phyloP scores from a whole-genome alignment of 108 stramenopile species.

The Pseudonitzschia multiseries region DNA sequence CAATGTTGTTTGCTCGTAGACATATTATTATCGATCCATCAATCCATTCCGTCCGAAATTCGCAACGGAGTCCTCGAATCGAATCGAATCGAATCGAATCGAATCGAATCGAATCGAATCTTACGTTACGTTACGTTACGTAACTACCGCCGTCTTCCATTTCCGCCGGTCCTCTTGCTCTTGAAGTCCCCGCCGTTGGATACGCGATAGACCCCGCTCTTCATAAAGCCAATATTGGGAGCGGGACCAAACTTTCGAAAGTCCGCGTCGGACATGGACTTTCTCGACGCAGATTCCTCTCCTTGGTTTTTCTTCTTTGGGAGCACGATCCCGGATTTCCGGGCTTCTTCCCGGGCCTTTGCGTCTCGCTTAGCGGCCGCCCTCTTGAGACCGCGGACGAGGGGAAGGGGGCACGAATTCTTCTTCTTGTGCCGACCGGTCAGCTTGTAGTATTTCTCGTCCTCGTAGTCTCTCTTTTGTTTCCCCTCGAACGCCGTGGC shows the following conservation, averaged over 20 bases:
- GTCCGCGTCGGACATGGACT: conserved; percentile 21
- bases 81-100: no score
- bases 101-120: no score
- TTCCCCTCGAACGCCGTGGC: conserved; percentile 70
- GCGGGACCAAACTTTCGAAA: conserved; percentile 59
- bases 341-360: conserved; percentile 50
- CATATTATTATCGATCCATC: no score
- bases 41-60: no score
- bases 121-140: no score
- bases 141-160: neutral
- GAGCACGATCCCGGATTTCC: conserved; percentile 71
- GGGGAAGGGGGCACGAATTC: conserved; percentile 66
- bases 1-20: no score
- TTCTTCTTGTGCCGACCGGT: conserved; percentile 71
- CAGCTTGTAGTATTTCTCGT: conserved; percentile 64
- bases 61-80: no score
- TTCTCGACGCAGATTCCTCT: conserved; percentile 7
- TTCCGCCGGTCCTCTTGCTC: neutral
- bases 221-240: conserved; percentile 79
- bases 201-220: conserved; percentile 58
- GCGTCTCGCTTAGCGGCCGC: conserved; percentile 68
- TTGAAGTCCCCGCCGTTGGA: neutral
- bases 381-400: conserved; percentile 67
- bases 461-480: conserved; percentile 61
- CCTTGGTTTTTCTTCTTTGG: conserved; percentile 44